Evolutionary conservation across 2,329 filamentous ascomycete species (phyloP).

Genomic region (Cladorrhinum sp.): DNA sequence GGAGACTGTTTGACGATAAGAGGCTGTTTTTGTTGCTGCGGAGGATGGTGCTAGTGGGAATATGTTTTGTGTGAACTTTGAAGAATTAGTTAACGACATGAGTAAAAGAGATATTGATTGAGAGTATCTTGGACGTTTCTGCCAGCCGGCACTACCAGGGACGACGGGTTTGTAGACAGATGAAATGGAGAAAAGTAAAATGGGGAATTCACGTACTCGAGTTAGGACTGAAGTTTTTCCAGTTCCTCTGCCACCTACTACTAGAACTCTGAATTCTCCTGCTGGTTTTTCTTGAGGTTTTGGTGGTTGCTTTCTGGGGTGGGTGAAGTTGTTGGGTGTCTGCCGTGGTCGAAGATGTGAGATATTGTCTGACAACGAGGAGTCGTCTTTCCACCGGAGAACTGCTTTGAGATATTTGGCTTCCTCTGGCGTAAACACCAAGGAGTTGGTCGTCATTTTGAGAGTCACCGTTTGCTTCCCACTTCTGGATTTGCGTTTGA

Average conservation of each 20-base stretch:
- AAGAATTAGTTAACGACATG: slow-evolving; percentile 7
- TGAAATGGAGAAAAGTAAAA: neutral
- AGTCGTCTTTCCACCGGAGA: slow-evolving; percentile 37
- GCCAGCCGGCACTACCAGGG: too few species aligned
- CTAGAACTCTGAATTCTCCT: slow-evolving; percentile 39
- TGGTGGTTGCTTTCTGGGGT: slow-evolving; percentile 6
- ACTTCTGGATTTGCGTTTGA: neutral
- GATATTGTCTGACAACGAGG: slow-evolving; percentile 26
- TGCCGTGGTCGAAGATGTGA: slow-evolving; percentile 16
- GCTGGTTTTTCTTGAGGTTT: slow-evolving; percentile 22
- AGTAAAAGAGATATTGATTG: too few species aligned
- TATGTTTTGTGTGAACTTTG: neutral
- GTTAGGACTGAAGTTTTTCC: slow-evolving; percentile 43
- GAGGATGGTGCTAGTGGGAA: neutral
- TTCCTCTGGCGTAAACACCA: slow-evolving; percentile 41
- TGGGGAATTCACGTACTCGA: slow-evolving; percentile 28
- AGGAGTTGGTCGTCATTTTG: slow-evolving; percentile 27
- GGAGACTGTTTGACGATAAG: neutral
- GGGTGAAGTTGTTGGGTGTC: slow-evolving; percentile 6
- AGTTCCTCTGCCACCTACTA: slow-evolving; percentile 38
- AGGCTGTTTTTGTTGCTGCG: neutral
- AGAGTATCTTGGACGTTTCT: too few species aligned
- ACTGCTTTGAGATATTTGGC: slow-evolving; percentile 40
- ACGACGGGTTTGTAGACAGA: neutral
- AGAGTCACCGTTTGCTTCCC: neutral